A percentile compares a stretch with the other conserved stretches of the same genome.
These are phyloP conservation scores for Batrachochytrium dendrobatidis DNA, from an alignment of 371 early-diverging fungal species.

Conservation along the genomic window DNA sequence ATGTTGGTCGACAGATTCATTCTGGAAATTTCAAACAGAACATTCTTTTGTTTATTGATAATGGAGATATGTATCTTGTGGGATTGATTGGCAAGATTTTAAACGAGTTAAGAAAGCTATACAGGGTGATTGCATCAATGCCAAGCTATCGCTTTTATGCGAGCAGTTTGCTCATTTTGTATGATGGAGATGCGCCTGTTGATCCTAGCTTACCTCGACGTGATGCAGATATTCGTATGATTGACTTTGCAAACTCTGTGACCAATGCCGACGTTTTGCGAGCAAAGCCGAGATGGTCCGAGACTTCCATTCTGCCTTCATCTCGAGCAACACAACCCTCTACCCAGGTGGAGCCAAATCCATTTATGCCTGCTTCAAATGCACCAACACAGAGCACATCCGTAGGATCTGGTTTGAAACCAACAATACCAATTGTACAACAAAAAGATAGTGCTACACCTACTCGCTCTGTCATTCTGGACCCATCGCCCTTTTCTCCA, in stretches of 20 bases:
- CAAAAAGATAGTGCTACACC: no score
- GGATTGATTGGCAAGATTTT: conserved; percentile 70
- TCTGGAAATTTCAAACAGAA: conserved; percentile 63
- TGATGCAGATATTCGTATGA: conserved; percentile 63
- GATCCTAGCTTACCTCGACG: conserved; percentile 8
- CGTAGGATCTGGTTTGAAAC: no score
- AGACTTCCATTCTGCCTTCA: neutral
- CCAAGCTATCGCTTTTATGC: conserved; percentile 83
- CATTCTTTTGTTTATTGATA: conserved; percentile 68
- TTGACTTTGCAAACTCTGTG: conserved; percentile 87
- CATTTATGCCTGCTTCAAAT: neutral
- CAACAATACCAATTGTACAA: no score
- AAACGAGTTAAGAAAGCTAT: conserved; percentile 57
- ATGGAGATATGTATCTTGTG: conserved; percentile 62
- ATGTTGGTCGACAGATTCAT: conserved; percentile 80
- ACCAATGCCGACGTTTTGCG: conserved; percentile 25
- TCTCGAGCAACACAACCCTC: neutral
- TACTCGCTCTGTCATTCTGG: neutral
- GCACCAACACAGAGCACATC: neutral
- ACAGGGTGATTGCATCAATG: conserved; percentile 58
- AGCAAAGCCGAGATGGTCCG: neutral
- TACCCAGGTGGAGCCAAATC: neutral
- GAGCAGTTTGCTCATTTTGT: conserved; percentile 74
- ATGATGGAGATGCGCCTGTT: conserved; percentile 52
- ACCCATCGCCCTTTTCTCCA: neutral